Evolutionary conservation across 192 early-diverging fungal species (phyloP), one percentile per base, ranked within the genome.

Genomic region (Gamsiella multidivaricata): DNA sequence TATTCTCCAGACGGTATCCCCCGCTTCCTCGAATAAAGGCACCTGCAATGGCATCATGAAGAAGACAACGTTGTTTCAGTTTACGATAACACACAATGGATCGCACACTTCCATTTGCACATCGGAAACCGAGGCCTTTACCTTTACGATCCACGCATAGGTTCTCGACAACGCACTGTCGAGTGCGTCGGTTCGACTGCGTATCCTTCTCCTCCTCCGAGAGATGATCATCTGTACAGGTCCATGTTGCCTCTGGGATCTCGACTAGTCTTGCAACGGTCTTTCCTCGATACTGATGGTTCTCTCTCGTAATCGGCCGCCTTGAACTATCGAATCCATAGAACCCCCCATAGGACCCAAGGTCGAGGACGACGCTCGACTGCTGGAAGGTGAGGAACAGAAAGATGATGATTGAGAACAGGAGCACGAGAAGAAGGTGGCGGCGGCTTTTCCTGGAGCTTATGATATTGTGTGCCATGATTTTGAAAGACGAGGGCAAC

Each of bases 91-190:
- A 56, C 3, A n/a, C 6, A 56, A 29, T n/a, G 36, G 57, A 59
- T 5, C 25, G 45, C 9, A 46, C n/a, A n/a, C 10, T 46, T 18
- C n/a, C n/a, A n/a, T n/a, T n/a, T n/a, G n/a, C n/a, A n/a, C n/a
- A 46, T 46, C 45, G 45, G 9, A 9, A 46, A n/a, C 45, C 45
- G 39, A 41, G 39, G 39, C 7, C 14, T 43, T 12, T 70, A 70
- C 69, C 69, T 56, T 70, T 32, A 34, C 59, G 25, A 49, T 70
- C 69, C 0, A 70, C 43, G 29, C 69, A 70, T 26, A 70, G 41
- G 42, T 62, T 61, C 42, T 70, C 32, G 11, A 70, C 60, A 2
- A 70, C 42, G 53, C 69, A 70, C 23, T 70, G 69, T 4, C 69
- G 59, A 20, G 60, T n/a, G 28, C 69, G 36, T 20, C 39, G n/a